These are phyloP conservation scores for Pyrenophora graminea DNA, from an alignment of 2,329 filamentous ascomycete species.

Conservation along the genomic window DNA sequence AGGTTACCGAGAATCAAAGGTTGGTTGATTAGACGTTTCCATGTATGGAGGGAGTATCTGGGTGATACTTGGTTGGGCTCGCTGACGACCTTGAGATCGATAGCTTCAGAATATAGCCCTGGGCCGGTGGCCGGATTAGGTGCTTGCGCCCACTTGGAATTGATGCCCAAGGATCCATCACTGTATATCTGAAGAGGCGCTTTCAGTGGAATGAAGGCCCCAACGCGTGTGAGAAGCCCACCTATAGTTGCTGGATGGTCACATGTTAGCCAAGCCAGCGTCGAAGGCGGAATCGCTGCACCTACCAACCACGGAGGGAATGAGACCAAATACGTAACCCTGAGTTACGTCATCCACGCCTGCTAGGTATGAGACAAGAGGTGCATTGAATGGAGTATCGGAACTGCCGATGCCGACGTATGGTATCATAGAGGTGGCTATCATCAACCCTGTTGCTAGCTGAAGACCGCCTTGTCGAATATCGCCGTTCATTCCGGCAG, in stretches of 20 bases:
- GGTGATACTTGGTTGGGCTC: constrained; percentile 1
- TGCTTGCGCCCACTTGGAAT: constrained; percentile 11
- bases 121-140: constrained; percentile 11
- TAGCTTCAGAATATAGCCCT: constrained; percentile 12
- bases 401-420: constrained; percentile 4
- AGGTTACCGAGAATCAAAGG: constrained; percentile 7
- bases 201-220: constrained; percentile 9
- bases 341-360: constrained; percentile 5
- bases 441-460: constrained; percentile 7
- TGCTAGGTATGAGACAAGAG: constrained; percentile 6
- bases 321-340: constrained; percentile 1
- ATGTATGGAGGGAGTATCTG: constrained; percentile 3
- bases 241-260: constrained; percentile 3
- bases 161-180: constrained; percentile 6
- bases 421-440: constrained; percentile 6
- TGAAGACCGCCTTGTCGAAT: constrained; percentile 10
- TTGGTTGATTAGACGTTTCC: constrained; percentile 15
- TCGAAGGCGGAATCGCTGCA: not conserved
- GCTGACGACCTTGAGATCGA: constrained; percentile 14
- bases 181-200: constrained; percentile 4
- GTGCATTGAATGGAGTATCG: constrained; percentile 10
- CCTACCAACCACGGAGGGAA: constrained; percentile 11
- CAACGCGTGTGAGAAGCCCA: constrained; percentile 8
- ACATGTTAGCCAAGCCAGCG: not conserved
- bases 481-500: constrained; percentile 3